Base-by-base conservation (phyloP, 768 basidiomycete species). In the Podaxis mareebaensis region DNA sequence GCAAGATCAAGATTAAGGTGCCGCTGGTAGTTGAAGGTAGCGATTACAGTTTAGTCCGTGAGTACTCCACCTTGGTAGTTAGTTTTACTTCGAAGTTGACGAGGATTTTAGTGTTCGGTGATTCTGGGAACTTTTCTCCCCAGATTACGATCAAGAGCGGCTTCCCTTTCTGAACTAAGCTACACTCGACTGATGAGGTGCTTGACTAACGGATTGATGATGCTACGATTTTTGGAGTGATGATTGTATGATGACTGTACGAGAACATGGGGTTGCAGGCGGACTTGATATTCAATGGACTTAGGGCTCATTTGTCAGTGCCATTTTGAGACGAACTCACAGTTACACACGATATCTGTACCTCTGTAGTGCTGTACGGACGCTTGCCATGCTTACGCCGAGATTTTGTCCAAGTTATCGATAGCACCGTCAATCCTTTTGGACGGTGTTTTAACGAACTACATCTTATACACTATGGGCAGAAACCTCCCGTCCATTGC, bases 41-140 rank as follows among this genome's bases (percentile, higher is more conserved):
- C 26, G 76, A 78, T 58, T 80, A 80, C 58, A 69, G 73, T 42
- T 53, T 80, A 52, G 76, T 77, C 65, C 59, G 81, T 82, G 65
- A 75, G 80, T 81, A 58, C 42, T 20, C 10, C 17, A 2, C 15
- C 28, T 33, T 40, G 44, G 22, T 40, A 17, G 17, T 10, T 58
- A 58, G 7, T 13, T n/a, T 17, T 22, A 52, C 26, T 17, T 49
- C 30, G 3, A 42, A 52, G 36, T 15, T 56, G 20, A 60, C 4
- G 24, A 39, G 17, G 48, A 48, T 36, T 12, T 33, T 30, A 76
- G 75, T 76, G 36, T 74, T 76, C 59, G 74, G 75, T 38, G 70
- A 76, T 62, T 76, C 75, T 30, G 75, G 75, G 17, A 76, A 76
- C 65, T 69, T 48, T 33, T 63, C 61, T 8, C 55, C 42, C 30